Conservation (phyloP, 306 rosid genomes). For the Geum urbanum region DNA sequence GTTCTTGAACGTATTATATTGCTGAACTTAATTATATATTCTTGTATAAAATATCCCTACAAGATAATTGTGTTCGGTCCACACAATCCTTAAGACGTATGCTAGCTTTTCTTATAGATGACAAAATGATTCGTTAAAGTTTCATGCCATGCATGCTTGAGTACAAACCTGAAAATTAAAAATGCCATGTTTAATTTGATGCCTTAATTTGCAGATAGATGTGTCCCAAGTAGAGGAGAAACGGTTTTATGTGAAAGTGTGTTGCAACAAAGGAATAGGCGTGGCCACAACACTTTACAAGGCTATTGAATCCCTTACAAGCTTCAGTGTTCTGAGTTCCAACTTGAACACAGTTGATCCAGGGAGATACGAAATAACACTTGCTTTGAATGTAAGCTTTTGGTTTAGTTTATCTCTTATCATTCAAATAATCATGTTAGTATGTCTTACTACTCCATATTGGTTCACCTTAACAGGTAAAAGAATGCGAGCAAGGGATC, state of each 20-base stretch:
- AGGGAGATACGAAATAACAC: slow-evolving; percentile 50
- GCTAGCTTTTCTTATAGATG: neutral
- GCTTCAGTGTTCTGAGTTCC: slow-evolving; percentile 60
- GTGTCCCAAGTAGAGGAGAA: slow-evolving; percentile 82
- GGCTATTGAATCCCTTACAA: slow-evolving; percentile 68
- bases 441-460: neutral
- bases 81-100: neutral
- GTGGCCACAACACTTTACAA: slow-evolving; percentile 59
- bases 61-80: neutral
- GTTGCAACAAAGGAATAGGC: slow-evolving; percentile 59
- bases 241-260: slow-evolving; percentile 63
- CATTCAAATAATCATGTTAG: neutral
- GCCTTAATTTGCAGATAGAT: slow-evolving; percentile 45
- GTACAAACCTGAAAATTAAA: neutral
- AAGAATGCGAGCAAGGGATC: slow-evolving; percentile 44
- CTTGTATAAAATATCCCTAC: neutral
- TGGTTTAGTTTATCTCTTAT: neutral
- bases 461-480: slow-evolving; percentile 41
- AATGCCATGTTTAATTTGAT: neutral
- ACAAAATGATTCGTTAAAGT: neutral
- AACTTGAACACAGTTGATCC: slow-evolving; percentile 57
- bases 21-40: neutral
- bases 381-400: slow-evolving; percentile 52
- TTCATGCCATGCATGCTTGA: neutral
- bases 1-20: neutral